Base-by-base conservation (phyloP, 2,329 filamentous ascomycete species). In the Aspergillus oerlinghausenensis region DNA sequence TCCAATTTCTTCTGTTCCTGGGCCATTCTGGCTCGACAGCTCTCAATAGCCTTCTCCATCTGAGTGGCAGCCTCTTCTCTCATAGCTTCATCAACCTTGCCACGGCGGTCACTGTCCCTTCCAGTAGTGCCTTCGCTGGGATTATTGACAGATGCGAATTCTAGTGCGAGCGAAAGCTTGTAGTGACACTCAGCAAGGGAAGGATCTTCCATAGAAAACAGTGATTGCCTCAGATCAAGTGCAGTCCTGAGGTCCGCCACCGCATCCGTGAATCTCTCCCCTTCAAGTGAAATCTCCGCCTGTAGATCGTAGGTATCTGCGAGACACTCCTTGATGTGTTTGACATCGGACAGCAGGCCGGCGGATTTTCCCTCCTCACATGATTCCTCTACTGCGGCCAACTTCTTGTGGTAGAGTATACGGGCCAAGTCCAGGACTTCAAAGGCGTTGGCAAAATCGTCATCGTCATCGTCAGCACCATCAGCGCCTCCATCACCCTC, bases 251-350 rank as follows among this genome's bases (percentile, higher is more conserved):
- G 86, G 74, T 99, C 94, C 49, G 85, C 82, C 53, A 96, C 89
- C n/a, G 94, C 93, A 63, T 90, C 88, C 45, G 84, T 81, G 70
- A 96, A 99, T 78, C 89, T 87, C 76, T 97, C 94, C 65, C 94
- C 96, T 77, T 99, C 94, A 28, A 99, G 81, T n/a, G 89, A 95
- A 60, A 99, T 97, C 75, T 99, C 94, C 9, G 92, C 90, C 60
- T 97, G 88, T 55, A 96, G 83, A 71, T 97, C 92, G 72, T 97
- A 91, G 8, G 91, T 96, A 70, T 99, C 94, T 59, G 91, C 91
- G 35, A 97, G 83, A 55, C 91, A 86, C 74, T 96, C 90, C 74
- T 92, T 92, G 68, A 92, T 80, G 59, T 89, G 85, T 62, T 81
- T 78, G 21, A 75, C 67, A 60, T 78, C 73, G 51, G 73, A 60